Conservation (phyloP, 768 basidiomycete genomes). For the Phaffia tasmanica region DNA sequence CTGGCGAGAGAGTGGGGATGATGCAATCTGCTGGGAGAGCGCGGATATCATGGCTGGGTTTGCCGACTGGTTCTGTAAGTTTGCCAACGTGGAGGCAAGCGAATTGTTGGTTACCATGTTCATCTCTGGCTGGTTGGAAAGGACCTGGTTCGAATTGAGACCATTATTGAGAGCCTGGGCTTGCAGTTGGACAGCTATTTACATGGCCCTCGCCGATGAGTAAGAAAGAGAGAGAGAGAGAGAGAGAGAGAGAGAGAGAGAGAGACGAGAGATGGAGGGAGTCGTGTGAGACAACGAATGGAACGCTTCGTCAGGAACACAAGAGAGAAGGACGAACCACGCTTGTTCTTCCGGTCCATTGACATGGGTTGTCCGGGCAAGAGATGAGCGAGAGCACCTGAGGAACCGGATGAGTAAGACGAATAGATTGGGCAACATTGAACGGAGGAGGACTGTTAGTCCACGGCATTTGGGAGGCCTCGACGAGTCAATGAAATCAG, state of each 20-base stretch:
- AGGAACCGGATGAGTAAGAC: constrained; percentile 23
- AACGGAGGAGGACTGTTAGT: background rate
- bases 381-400: constrained; percentile 86
- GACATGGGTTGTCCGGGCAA: constrained; percentile 86
- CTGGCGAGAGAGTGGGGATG: too few species aligned
- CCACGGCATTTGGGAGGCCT: background rate
- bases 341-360: constrained; percentile 94
- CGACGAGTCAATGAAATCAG: background rate
- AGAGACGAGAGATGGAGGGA: background rate
- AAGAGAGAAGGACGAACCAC: constrained; percentile 33
- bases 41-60: too few species aligned
- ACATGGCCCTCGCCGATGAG: background rate
- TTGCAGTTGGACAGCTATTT: background rate
- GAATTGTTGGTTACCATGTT: too few species aligned
- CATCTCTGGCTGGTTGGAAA: too few species aligned
- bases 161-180: background rate
- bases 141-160: too few species aligned
- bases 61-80: too few species aligned
- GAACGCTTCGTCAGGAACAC: background rate
- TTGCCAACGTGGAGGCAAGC: too few species aligned
- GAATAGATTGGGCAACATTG: background rate
- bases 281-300: background rate
- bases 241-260: background rate
- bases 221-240: background rate
- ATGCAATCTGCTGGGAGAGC: too few species aligned